Conservation (phyloP, 2,329 filamentous ascomycete genomes). For the Trichoderma oligosporum region DNA sequence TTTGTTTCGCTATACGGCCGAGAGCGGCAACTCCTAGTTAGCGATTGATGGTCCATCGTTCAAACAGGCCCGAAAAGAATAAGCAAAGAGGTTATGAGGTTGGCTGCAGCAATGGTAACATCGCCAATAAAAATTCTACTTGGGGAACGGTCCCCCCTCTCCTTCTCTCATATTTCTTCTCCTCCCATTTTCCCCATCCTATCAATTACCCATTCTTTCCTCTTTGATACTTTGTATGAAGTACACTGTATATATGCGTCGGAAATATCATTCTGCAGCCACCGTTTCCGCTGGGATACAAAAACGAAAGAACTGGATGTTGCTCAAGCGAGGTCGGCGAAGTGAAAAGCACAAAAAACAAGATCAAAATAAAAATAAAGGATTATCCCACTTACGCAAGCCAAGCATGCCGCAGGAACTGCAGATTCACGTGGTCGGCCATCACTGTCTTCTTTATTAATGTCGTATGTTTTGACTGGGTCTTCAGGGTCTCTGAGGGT, state of each 20-base stretch:
- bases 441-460: slow-evolving; percentile 20
- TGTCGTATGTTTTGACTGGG: not conserved
- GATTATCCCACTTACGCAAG: slow-evolving; percentile 45
- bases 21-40: not conserved
- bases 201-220: not conserved
- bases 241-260: not conserved
- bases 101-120: too few species aligned
- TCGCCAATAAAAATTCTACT: too few species aligned
- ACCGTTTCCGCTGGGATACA: not conserved
- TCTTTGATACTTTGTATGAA: not conserved
- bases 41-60: not conserved
- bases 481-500: slow-evolving; percentile 7
- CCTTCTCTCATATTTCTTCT: not conserved
- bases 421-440: slow-evolving; percentile 31
- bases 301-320: not conserved
- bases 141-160: not conserved
- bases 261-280: not conserved
- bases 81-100: not conserved
- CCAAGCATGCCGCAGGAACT: slow-evolving; percentile 51
- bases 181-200: not conserved
- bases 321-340: slow-evolving; percentile 10
- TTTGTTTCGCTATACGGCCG: slow-evolving; percentile 48
- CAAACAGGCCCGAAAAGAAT: not conserved
- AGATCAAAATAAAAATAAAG: not conserved
- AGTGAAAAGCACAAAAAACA: not conserved